Evolutionary conservation across 768 basidiomycete species (phyloP).

Genomic region (Leccinum fibrillosum): DNA sequence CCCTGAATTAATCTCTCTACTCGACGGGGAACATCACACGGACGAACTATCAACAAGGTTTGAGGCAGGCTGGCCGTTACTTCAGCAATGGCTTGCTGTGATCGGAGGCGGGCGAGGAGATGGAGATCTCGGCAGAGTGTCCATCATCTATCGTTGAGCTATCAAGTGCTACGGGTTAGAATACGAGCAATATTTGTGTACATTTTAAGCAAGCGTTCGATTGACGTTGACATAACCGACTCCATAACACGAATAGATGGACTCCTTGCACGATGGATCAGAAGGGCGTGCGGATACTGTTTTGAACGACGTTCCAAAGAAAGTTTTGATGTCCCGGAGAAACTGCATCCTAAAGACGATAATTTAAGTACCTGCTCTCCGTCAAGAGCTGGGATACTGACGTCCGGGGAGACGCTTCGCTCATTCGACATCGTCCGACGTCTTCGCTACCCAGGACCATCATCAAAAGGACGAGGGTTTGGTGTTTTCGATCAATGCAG

Average conservation of each 20-base stretch:
- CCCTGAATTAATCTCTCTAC: conserved; percentile 49
- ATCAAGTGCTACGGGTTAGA: background rate
- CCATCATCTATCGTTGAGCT: conserved; percentile 73
- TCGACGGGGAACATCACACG: conserved; percentile 90
- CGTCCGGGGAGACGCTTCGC: conserved; percentile 80
- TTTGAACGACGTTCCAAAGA: conserved; percentile 94
- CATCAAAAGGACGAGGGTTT: conserved; percentile 78
- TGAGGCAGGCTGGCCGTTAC: conserved; percentile 76
- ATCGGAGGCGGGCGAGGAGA: conserved; percentile 62
- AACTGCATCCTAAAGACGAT: conserved; percentile 76
- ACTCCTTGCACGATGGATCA: conserved; percentile 51
- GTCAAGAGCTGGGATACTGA: conserved; percentile 39
- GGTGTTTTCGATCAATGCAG: conserved; percentile 88
- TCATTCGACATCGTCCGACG: conserved; percentile 86
- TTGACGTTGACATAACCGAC: conserved; percentile 90
- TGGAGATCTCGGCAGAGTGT: conserved; percentile 69
- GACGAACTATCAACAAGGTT: conserved; percentile 87
- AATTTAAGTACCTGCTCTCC: conserved; percentile 3
- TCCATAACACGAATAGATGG: conserved; percentile 88
- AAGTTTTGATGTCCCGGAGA: conserved; percentile 72
- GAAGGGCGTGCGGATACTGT: conserved; percentile 60
- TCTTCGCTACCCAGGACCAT: conserved; percentile 99
- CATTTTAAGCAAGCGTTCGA: conserved; percentile 58
- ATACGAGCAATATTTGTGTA: background rate
- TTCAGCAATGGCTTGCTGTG: conserved; percentile 67